Evolutionary conservation across 2,329 filamentous ascomycete genomes (phyloP).

Genomic region (Paramyrothecium sp.): DNA sequence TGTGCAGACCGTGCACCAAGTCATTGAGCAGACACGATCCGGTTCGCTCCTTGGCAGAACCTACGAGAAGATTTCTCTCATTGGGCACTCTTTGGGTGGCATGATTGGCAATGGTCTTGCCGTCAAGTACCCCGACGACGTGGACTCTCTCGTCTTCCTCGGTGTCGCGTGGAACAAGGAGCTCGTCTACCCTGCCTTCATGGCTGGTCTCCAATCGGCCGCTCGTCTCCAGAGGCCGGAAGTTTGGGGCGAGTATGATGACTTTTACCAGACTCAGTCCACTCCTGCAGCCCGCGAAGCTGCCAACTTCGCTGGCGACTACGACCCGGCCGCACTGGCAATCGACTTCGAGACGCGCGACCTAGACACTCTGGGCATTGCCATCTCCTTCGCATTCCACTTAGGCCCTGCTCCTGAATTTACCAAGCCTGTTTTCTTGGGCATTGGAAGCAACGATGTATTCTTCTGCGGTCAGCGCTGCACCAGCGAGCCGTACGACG

Average conservation of each 20-base stretch:
- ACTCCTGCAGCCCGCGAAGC: conserved; percentile 10
- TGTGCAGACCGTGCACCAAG: conserved; percentile 14
- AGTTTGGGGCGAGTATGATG: conserved; percentile 10
- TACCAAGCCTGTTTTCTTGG: conserved; percentile 14
- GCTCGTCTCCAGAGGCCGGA: conserved; percentile 10
- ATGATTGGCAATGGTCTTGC: conserved; percentile 8
- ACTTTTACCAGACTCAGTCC: conserved; percentile 13
- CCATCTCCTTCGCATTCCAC: conserved; percentile 15
- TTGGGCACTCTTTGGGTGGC: conserved; percentile 6
- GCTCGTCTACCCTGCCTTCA: conserved; percentile 15
- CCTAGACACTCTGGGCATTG: conserved; percentile 15
- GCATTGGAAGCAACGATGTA: conserved; percentile 14
- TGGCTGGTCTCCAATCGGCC: conserved; percentile 12
- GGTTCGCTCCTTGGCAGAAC: conserved; percentile 6
- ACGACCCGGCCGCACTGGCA: conserved; percentile 6
- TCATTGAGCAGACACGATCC: conserved; percentile 12
- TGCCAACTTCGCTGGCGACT: conserved; percentile 14
- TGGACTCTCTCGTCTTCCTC: conserved; percentile 11
- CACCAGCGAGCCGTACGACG: conserved; percentile 11
- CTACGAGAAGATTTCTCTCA: conserved; percentile 10
- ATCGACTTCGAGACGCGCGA: conserved; percentile 14
- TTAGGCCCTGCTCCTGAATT: conserved; percentile 11
- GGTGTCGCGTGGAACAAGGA: conserved; percentile 11
- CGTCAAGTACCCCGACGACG: conserved; percentile 12
- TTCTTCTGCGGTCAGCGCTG: conserved; percentile 13